A percentile compares a stretch with the other conserved stretches of the same genome.
Conservation (phyloP, 2,329 filamentous ascomycete genomes). For the Boeremia lycopersici region DNA sequence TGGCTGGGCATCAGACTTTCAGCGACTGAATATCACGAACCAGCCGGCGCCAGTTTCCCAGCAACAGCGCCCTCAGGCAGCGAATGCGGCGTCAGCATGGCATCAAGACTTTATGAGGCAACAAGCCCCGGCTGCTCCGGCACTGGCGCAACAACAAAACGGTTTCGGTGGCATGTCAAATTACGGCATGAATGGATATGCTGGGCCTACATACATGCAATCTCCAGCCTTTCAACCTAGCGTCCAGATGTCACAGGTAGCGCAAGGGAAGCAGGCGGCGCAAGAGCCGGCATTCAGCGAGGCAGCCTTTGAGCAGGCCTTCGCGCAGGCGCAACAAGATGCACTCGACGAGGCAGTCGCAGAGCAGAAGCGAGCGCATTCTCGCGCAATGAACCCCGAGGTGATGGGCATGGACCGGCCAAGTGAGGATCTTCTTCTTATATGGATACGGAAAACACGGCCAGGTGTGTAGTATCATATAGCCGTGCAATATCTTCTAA, state of each 20-base stretch:
- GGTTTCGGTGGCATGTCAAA: slow-evolving; percentile 35
- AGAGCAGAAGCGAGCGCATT: slow-evolving; percentile 18
- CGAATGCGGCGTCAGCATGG: slow-evolving; percentile 55
- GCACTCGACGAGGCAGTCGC: slow-evolving; percentile 36
- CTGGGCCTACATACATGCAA: slow-evolving; percentile 36
- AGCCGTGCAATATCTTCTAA: slow-evolving; percentile 21
- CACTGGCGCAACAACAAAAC: slow-evolving; percentile 33
- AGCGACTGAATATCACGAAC: slow-evolving; percentile 52
- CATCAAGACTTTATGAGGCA: slow-evolving; percentile 64
- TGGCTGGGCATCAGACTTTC: slow-evolving; percentile 58
- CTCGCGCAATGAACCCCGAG: slow-evolving; percentile 23
- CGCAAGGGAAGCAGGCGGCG: slow-evolving; percentile 43
- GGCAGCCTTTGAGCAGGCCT: slow-evolving; percentile 61
- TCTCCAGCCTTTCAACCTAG: slow-evolving; percentile 23
- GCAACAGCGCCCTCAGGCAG: slow-evolving; percentile 50
- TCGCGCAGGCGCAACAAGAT: slow-evolving; percentile 55
- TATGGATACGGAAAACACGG: slow-evolving; percentile 41
- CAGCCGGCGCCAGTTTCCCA: slow-evolving; percentile 53
- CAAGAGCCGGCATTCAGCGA: slow-evolving; percentile 57
- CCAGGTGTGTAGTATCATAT: slow-evolving; percentile 38
- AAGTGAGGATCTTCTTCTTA: slow-evolving; percentile 41
- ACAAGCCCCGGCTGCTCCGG: slow-evolving; percentile 42
- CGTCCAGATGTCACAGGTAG: slow-evolving; percentile 27
- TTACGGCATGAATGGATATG: slow-evolving; percentile 36
- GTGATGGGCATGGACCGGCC: slow-evolving; percentile 27